phyloP scores from a whole-genome alignment of 2,329 filamentous ascomycete species.

The Neonectria neomacrospora region DNA sequence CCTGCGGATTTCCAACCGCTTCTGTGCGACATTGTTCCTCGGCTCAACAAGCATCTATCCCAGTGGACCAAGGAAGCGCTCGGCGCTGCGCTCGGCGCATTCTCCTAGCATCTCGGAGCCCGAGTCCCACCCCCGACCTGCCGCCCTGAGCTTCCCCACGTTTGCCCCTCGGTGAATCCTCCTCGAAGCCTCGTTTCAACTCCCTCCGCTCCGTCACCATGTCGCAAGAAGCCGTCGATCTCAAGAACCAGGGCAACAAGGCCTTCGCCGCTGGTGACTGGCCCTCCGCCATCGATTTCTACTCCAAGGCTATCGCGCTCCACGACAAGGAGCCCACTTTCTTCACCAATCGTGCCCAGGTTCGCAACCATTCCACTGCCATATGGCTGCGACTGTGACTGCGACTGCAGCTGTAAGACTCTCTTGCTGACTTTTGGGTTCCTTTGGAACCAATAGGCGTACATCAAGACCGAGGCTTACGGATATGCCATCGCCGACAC shows the following conservation, averaged over 20 bases:
- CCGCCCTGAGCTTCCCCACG: slow-evolving; percentile 22
- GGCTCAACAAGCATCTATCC: background rate
- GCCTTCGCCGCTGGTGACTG: slow-evolving; percentile 91
- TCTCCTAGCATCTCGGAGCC: slow-evolving; percentile 30
- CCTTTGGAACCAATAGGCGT: slow-evolving; percentile 66
- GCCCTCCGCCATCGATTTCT: slow-evolving; percentile 82
- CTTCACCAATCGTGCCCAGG: slow-evolving; percentile 95
- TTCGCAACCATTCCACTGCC: slow-evolving; percentile 54
- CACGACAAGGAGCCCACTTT: slow-evolving; percentile 88
- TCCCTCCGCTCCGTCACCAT: slow-evolving; percentile 47
- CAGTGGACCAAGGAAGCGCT: slow-evolving; percentile 12
- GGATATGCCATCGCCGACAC: slow-evolving; percentile 93
- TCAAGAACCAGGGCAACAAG: slow-evolving; percentile 96
- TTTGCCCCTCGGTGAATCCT: slow-evolving; percentile 14
- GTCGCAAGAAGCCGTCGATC: slow-evolving; percentile 76
- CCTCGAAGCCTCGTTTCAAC: slow-evolving; percentile 16
- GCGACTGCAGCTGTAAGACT: background rate
- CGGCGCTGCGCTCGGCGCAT: slow-evolving; percentile 40
- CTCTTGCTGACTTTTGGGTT: slow-evolving; percentile 57
- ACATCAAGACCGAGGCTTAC: slow-evolving; percentile 96
- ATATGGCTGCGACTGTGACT: background rate
- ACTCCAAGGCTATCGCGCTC: slow-evolving; percentile 86
- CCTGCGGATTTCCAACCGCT: slow-evolving; percentile 22
- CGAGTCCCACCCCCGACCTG: slow-evolving; percentile 32
- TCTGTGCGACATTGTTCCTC: slow-evolving; percentile 3